These are phyloP conservation scores for Boletus subcaerulescens DNA, from an alignment of 768 basidiomycete genomes.

Conservation along the genomic window DNA sequence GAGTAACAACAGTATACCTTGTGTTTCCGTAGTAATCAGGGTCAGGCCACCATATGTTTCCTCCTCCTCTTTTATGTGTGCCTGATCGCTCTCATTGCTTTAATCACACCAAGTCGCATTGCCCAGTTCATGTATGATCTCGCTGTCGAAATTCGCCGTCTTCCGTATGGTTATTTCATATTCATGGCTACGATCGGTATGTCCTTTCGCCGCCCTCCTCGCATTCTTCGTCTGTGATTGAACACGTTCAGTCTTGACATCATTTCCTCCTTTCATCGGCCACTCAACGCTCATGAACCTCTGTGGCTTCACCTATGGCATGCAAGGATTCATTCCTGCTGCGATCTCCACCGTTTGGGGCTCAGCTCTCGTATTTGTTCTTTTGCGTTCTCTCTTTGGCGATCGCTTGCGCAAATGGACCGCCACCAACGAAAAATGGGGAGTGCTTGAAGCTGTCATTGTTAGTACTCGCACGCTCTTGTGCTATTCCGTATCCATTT, in stretches of 20 bases:
- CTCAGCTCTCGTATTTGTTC: conserved; percentile 57
- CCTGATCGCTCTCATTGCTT: conserved; percentile 40
- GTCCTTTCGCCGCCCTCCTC: conserved; percentile 42
- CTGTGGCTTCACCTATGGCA: conserved; percentile 82
- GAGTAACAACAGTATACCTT: not conserved
- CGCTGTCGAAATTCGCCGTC: conserved; percentile 56
- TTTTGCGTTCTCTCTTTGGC: conserved; percentile 58
- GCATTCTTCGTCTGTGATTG: conserved; percentile 46
- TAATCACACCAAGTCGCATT: conserved; percentile 62
- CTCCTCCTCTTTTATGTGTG: conserved; percentile 54
- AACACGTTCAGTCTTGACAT: conserved; percentile 23
- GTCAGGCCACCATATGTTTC: conserved; percentile 53
- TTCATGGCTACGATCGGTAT: conserved; percentile 52
- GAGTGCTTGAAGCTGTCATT: conserved; percentile 71
- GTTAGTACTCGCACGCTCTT: conserved; percentile 38
- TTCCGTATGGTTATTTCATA: conserved; percentile 60
- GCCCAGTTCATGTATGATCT: conserved; percentile 70
- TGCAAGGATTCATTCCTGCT: conserved; percentile 70
- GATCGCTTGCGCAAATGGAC: conserved; percentile 58
- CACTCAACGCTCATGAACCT: conserved; percentile 45
- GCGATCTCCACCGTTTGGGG: conserved; percentile 60
- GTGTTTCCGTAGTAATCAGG: conserved; percentile 10
- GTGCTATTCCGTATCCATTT: not conserved
- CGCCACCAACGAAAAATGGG: conserved; percentile 66
- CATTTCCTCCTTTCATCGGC: conserved; percentile 34